Conservation (phyloP, 1,139 yeast genomes). For the Nakaseomyces kungkrabaensis region DNA sequence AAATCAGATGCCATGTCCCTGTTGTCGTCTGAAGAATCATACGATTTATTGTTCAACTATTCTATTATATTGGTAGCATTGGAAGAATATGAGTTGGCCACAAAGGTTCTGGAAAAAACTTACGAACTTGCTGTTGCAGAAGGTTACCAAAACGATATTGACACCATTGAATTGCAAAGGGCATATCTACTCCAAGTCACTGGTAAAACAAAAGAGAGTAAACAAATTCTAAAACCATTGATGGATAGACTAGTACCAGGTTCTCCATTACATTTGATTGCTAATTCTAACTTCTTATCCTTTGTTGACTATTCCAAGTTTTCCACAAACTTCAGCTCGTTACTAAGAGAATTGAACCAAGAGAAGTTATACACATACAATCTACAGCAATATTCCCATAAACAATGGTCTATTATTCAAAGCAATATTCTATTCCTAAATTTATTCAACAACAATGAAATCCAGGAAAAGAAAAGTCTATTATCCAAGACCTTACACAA, state of each 20-base stretch:
- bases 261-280: conserved; percentile 25
- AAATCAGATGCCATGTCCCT: conserved; percentile 24
- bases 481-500: conserved; percentile 18
- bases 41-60: conserved; percentile 58
- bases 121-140: conserved; percentile 28
- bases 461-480: conserved; percentile 6
- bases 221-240: conserved; percentile 32
- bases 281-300: conserved; percentile 27
- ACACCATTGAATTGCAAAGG: conserved; percentile 44
- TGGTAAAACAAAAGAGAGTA: conserved; percentile 39
- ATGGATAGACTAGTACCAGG: conserved; percentile 19
- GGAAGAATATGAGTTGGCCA: conserved; percentile 37
- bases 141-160: conserved; percentile 31
- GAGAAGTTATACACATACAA: conserved; percentile 17
- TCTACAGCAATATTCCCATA: conserved; percentile 17
- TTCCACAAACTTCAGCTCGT: conserved; percentile 22
- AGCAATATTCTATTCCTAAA: conserved; percentile 18
- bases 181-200: conserved; percentile 51
- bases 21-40: conserved; percentile 26
- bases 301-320: conserved; percentile 20
- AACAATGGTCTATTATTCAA: conserved; percentile 21
- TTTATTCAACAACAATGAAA: conserved; percentile 20
- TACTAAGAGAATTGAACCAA: conserved; percentile 29
- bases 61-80: conserved; percentile 39
- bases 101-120: conserved; percentile 44